Base-by-base conservation (phyloP, 768 basidiomycete species). In the Tricholoma hemisulphureum region DNA sequence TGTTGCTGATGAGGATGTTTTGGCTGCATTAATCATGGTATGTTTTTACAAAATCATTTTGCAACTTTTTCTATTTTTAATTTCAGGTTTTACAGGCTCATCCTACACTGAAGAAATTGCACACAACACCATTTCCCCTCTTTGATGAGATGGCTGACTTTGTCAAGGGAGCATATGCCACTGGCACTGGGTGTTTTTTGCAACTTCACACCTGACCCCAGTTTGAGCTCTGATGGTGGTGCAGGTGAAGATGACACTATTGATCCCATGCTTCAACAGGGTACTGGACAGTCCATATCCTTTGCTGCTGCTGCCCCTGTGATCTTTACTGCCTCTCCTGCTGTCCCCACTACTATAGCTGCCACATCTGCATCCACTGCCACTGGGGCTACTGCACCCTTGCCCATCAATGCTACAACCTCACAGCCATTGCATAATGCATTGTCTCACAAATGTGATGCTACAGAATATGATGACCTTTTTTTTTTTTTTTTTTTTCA, bases 61-160 rank as follows among this genome's bases (percentile, higher is more conserved):
- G 35, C 35, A 37, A 37, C 35, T 37, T 37, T 37, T 37, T 37
- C 35, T 16, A 37, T 37, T 37, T 37, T 37, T 37, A 37, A 37
- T 37, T 37, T 37, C 35, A 37, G 35, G 35, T 37, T 37, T 37
- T 37, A 37, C 10, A 16, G 35, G 5, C 35, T 37, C 10, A 37
- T 37, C 35, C 35, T 14, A 37, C 35, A 37, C 8, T 37, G 35
- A 37, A 37, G 35, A 37, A 37, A 37, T 37, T 10, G 35, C 13
- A 14, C 35, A 37, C 35, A 37, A 64, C 56, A 2, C 10, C 63
- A 11, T 71, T 71, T 39, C 63, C 63, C 6, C 55, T 65, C 2
- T 71, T 58, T 34, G 54, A 65, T 55, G 61, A 64, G 32, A 61
- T 64, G 51, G 51, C 50, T 8, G 37, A 57, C 45, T 55, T 64